These are phyloP conservation scores for Salix caprea DNA, from an alignment of 345 rosid genomes.

Conservation along the genomic window DNA sequence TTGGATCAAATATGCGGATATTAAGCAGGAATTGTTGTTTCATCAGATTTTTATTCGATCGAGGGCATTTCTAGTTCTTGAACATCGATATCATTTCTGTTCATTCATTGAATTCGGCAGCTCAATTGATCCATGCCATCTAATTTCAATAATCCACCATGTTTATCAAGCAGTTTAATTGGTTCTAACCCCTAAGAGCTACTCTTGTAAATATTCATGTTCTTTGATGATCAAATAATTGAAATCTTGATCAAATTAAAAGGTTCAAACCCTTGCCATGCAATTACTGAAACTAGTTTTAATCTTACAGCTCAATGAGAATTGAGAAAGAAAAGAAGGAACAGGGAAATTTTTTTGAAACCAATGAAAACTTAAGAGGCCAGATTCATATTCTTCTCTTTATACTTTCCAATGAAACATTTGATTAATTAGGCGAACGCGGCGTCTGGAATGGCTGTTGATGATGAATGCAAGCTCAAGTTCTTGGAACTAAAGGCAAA, in stretches of 20 bases:
- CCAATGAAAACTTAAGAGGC: background rate
- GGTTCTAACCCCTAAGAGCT: background rate
- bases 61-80: background rate
- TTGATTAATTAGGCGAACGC: conserved; percentile 66
- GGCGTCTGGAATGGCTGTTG: conserved; percentile 93
- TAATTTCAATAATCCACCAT: background rate
- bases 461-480: conserved; percentile 82
- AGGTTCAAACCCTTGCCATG: background rate
- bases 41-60: background rate
- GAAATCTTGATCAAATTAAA: background rate
- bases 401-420: background rate
- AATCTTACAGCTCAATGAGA: background rate
- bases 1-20: background rate
- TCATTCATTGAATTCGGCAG: background rate
- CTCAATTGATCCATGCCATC: background rate
- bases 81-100: background rate
- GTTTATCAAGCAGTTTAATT: background rate
- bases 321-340: background rate
- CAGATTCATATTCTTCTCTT: background rate
- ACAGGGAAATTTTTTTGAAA: background rate
- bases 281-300: background rate
- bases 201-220: background rate
- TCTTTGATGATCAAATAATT: background rate
- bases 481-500: conserved; percentile 80
- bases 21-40: background rate